Evolutionary conservation across 2,329 filamentous ascomycete species (phyloP), one percentile per base, ranked within the genome.

Genomic region (Fusarium proliferatum): DNA sequence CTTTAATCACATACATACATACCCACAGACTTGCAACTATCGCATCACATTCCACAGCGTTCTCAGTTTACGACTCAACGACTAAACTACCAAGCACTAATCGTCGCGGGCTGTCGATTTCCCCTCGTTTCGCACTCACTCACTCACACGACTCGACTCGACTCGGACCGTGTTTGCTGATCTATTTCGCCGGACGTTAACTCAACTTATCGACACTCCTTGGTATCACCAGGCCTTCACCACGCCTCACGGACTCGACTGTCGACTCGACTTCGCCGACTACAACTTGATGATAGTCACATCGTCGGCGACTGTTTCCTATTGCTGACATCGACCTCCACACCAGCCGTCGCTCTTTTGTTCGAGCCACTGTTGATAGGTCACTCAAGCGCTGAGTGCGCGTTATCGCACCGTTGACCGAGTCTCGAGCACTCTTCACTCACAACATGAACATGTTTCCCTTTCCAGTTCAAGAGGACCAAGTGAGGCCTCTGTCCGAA

Each of bases 401-500:
- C 76, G 67, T 75, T 65, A 71, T 71, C 71, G 68, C 69, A 61
- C 52, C 55, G 65, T 70, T 59, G 53, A 60, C 64, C 51, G 65
- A 69, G 62, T 64, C 63, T 64, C 57, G 46, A 49, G 46, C 53
- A 64, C 53, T 46, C 61, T 53, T 34, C 58, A 70, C 73, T n/a
- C 61, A 58, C 48, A 66, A 57, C 23, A 38, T 53, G 39, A 67
- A 67, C 64, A 84, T 84, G 82, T 82, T 83, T 64, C 78, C 79
- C 19, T 82, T 79, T 68, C 78, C 73, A 55, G 73, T 75, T 49
- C 77, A 78, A 57, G 82, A 84, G 42, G 82, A 84, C 56, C 75
- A 78, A 67, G 76, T 82, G 64, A 80, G 81, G 55, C 78, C 81
- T n/a, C 66, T 84, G 60, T 69, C 80, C 39, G 82, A 84, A 12